Evolutionary conservation across 768 basidiomycete species (phyloP).

Genomic region (Lactarius sp.): DNA sequence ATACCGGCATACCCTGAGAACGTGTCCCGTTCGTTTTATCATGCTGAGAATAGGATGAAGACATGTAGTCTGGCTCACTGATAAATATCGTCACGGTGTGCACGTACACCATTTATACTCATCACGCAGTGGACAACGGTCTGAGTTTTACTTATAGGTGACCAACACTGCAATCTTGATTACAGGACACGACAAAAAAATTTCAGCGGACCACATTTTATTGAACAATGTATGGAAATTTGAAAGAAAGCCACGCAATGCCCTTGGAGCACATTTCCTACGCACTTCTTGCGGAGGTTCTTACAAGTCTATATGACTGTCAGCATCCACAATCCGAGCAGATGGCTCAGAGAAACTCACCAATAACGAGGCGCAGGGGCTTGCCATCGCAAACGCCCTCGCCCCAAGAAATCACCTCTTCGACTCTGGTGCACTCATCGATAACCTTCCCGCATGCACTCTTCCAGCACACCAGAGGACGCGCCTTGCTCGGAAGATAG

Average conservation of each 20-base stretch:
- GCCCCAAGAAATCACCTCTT: constrained; percentile 31
- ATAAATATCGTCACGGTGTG: too few relatives aligned
- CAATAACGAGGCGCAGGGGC: constrained; percentile 37
- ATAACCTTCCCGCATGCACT: constrained; percentile 34
- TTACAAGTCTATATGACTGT: not conserved
- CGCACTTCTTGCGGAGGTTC: not conserved
- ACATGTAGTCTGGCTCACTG: too few relatives aligned
- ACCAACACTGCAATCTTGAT: too few relatives aligned
- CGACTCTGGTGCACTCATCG: constrained; percentile 30
- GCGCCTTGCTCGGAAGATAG: constrained; percentile 34
- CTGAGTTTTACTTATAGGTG: too few relatives aligned
- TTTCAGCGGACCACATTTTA: not conserved
- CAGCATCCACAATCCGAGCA: too few relatives aligned
- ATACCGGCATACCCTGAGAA: too few relatives aligned
- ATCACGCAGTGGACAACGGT: too few relatives aligned
- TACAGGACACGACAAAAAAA: too few relatives aligned
- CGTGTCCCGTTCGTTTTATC: too few relatives aligned
- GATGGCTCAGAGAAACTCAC: constrained; percentile 24
- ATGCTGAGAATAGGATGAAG: too few relatives aligned
- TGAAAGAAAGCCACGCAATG: not conserved
- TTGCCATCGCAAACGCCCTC: constrained; percentile 36
- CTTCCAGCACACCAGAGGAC: constrained; percentile 41
- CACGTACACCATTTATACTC: too few relatives aligned
- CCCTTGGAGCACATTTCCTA: not conserved
- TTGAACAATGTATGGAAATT: not conserved